These are phyloP conservation scores for Metarhizium guizhouense DNA, from an alignment of 2,329 filamentous ascomycete genomes.

Conservation along the genomic window DNA sequence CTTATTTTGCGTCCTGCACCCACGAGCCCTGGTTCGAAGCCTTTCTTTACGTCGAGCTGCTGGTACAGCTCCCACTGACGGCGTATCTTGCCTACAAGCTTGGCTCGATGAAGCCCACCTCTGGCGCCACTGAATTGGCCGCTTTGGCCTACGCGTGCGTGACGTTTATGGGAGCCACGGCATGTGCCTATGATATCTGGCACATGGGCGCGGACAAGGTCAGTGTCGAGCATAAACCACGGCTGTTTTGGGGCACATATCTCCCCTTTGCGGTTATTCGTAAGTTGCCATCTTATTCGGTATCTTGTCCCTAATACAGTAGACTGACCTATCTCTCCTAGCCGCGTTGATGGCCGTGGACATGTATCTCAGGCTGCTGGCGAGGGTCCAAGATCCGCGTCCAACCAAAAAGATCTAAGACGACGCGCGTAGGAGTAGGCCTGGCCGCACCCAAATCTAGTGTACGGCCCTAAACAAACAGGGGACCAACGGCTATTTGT, in stretches of 20 bases:
- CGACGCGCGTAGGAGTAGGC: too few relatives aligned
- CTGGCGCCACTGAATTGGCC: conserved; percentile 37
- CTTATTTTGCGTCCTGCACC: conserved; percentile 33
- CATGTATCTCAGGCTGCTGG: conserved; percentile 44
- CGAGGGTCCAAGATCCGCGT: conserved; percentile 22
- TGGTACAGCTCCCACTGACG: conserved; percentile 41
- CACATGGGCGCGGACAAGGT: conserved; percentile 40
- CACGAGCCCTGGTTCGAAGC: conserved; percentile 41
- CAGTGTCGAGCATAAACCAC: conserved; percentile 32
- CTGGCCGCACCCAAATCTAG: too few relatives aligned
- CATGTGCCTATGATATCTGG: conserved; percentile 41
- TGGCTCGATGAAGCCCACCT: conserved; percentile 21
- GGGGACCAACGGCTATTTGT: too few relatives aligned
- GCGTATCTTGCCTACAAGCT: conserved; percentile 37
- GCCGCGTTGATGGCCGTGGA: conserved; percentile 42
- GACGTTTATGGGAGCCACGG: conserved; percentile 40
- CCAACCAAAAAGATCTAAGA: not conserved
- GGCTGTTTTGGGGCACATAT: conserved; percentile 40
- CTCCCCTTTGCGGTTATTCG: conserved; percentile 43
- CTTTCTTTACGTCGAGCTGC: conserved; percentile 40
- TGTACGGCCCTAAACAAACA: too few relatives aligned
- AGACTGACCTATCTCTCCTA: conserved; percentile 14
- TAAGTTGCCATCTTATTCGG: conserved; percentile 25
- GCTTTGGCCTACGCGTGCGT: conserved; percentile 42
- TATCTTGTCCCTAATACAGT: not conserved